phyloP scores from a whole-genome alignment of 129 eudicot genomes.

The Mikania micrantha region DNA sequence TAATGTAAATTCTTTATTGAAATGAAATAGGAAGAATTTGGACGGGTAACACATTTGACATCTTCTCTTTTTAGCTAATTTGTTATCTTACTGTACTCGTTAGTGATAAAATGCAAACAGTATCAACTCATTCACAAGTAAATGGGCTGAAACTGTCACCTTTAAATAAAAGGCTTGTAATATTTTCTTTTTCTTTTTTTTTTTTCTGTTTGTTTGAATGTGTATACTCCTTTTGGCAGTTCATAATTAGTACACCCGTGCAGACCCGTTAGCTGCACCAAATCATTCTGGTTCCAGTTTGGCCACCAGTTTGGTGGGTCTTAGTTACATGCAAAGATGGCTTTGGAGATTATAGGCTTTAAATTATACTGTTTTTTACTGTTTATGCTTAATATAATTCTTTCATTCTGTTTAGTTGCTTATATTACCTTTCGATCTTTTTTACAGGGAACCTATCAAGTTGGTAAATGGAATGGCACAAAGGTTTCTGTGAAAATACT shows the following conservation, averaged over 20 bases:
- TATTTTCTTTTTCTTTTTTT: too few relatives aligned
- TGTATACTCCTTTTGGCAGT: neutral
- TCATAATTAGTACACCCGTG: too few relatives aligned
- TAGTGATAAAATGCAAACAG: neutral
- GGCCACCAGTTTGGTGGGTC: too few relatives aligned
- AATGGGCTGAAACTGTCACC: neutral
- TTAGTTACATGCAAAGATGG: too few relatives aligned
- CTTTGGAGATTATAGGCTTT: neutral
- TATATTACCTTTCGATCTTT: constrained; percentile 17
- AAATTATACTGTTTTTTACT: neutral
- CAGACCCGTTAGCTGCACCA: too few relatives aligned
- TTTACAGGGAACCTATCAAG: constrained; percentile 74
- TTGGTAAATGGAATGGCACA: constrained; percentile 94
- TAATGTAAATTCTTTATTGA: neutral
- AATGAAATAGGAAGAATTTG: neutral
- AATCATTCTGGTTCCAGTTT: too few relatives aligned
- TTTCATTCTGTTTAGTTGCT: neutral
- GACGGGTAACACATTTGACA: neutral
- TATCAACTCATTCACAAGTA: too few relatives aligned
- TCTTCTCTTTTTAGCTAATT: neutral
- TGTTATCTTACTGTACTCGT: neutral
- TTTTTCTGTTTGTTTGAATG: neutral
- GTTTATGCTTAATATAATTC: neutral
- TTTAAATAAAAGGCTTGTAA: too few relatives aligned
- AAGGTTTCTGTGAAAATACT: constrained; percentile 95